Conservation (phyloP, 1,139 yeast genomes). For the Wickerhamomyces sp. region DNA sequence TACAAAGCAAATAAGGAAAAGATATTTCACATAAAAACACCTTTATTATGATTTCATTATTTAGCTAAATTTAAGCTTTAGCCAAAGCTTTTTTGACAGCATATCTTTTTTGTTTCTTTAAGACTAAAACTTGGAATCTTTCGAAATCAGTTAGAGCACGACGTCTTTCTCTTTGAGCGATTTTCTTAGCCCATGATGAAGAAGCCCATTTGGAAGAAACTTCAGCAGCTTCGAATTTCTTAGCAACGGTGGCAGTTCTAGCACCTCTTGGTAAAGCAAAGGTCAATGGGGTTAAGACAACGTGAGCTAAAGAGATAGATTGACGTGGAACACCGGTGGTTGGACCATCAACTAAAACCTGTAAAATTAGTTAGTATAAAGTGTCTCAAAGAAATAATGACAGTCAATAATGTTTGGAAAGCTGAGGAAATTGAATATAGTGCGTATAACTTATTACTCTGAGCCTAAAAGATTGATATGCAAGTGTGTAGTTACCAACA, state of each 20-base stretch:
- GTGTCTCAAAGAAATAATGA: background rate
- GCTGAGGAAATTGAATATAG: no score
- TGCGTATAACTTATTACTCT: no score
- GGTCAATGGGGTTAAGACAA: constrained; percentile 90
- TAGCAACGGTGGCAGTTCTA: constrained; percentile 76
- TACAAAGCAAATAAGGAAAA: constrained; percentile 1
- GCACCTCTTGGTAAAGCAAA: constrained; percentile 93
- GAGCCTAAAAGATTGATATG: no score
- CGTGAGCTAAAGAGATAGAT: constrained; percentile 80
- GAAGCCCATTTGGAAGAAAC: constrained; percentile 88
- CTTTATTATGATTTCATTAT: constrained; percentile 4
- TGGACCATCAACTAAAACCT: constrained; percentile 97
- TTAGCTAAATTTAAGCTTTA: constrained; percentile 58
- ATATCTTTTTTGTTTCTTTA: constrained; percentile 95
- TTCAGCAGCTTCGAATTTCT: constrained; percentile 93
- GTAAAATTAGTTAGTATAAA: constrained; percentile 21
- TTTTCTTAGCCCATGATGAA: constrained; percentile 96
- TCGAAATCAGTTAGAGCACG: constrained; percentile 91
- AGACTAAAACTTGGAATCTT: constrained; percentile 98
- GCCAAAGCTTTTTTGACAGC: constrained; percentile 91
- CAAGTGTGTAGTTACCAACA: no score
- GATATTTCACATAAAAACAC: constrained; percentile 3
- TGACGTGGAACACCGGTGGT: constrained; percentile 83
- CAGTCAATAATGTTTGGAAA: background rate
- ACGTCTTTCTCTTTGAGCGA: constrained; percentile 93